Base-by-base conservation (phyloP, 139 green algal genomes). In the Chlorella sp. region DNA sequence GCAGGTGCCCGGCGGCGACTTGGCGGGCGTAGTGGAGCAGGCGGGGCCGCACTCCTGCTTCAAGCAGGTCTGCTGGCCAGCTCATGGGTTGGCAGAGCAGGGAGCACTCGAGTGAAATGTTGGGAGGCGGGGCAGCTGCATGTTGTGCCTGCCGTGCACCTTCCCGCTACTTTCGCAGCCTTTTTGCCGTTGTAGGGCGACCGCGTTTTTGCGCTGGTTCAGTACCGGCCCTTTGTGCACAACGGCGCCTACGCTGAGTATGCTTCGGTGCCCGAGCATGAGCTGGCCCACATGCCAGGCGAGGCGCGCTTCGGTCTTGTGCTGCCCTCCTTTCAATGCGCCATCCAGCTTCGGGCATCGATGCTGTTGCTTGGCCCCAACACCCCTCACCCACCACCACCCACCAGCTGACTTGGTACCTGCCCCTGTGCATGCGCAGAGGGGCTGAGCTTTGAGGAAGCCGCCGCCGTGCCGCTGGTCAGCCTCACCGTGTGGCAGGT, bases 401-500 rank as follows among this genome's bases (percentile, higher is more conserved):
- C n/a, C n/a, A n/a, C n/a, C n/a, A n/a, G n/a, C n/a, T n/a, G n/a
- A n/a, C n/a, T n/a, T n/a, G n/a, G n/a, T n/a, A n/a, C n/a, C n/a
- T n/a, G n/a, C 11, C 46, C 46, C 46, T 54, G 46, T 8, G 8
- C 46, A 8, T 54, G 26, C 22, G n/a, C 76, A 6, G 32, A 48
- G 32, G 51, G 51, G 6, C 34, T 82, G 36, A 70, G 54, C 54
- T 70, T 82, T 54, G 54, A 82, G 36, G 76, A 82, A 40, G 76
- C 44, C 0, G 54, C 76, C 19, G 54, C 36, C 34, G 54, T 82
- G 51, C 76, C 76, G 26, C 76, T 82, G 51, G 76, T 82, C 19
- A 24, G 54, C 6, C 76, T 82, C 7, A 82, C 76, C 16, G 76
- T 58, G 54, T 82, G 76, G 76, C 76, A 82, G 76, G 76, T 70